A percentile compares a stretch with the other conserved stretches of the same genome.
Conservation (phyloP, 139 green algal species). For the Raphidocelis subcapitata region DNA sequence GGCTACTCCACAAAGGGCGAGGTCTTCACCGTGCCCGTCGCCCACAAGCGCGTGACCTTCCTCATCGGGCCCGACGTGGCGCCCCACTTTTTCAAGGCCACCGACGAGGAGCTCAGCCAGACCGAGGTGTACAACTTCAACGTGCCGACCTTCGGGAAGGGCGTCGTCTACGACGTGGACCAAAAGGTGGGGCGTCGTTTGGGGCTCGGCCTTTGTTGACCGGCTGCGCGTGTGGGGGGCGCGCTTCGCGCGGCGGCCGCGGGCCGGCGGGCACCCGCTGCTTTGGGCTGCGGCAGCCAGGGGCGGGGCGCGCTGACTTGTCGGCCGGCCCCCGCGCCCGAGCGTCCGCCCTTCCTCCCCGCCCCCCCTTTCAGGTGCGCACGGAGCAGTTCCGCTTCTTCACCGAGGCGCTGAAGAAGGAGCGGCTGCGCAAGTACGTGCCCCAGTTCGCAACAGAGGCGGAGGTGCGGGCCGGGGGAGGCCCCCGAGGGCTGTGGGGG, state of each 20-base stretch:
- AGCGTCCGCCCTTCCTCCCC: too few species aligned
- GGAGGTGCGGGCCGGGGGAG: conserved; percentile 35
- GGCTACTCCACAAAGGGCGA: conserved; percentile 85
- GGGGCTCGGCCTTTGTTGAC: too few species aligned
- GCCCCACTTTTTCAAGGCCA: conserved; percentile 96
- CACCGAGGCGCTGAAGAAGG: conserved; percentile 86
- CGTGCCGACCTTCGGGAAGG: conserved; percentile 95
- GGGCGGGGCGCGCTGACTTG: too few species aligned
- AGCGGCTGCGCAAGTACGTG: conserved; percentile 88
- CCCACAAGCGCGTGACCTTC: conserved; percentile 96
- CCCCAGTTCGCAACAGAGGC: conserved; percentile 87
- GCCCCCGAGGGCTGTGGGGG: too few species aligned
- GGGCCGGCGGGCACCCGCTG: too few species aligned
- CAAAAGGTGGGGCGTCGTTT: too few species aligned
- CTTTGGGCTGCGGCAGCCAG: too few species aligned
- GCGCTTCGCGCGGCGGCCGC: too few species aligned
- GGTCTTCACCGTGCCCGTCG: conserved; percentile 95
- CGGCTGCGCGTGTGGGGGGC: too few species aligned
- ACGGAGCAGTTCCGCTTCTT: conserved; percentile 98
- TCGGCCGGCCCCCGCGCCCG: too few species aligned
- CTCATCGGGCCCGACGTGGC: conserved; percentile 88
- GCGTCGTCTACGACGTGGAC: conserved; percentile 98
- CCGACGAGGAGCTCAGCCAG: conserved; percentile 90
- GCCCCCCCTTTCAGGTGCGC: conserved; percentile 37
- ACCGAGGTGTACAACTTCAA: conserved; percentile 97